Percentiles rank a stretch among this genome's conserved stretches.
phyloP scores from a whole-genome alignment of 179 eudicot species.

The Drosera spatulata region DNA sequence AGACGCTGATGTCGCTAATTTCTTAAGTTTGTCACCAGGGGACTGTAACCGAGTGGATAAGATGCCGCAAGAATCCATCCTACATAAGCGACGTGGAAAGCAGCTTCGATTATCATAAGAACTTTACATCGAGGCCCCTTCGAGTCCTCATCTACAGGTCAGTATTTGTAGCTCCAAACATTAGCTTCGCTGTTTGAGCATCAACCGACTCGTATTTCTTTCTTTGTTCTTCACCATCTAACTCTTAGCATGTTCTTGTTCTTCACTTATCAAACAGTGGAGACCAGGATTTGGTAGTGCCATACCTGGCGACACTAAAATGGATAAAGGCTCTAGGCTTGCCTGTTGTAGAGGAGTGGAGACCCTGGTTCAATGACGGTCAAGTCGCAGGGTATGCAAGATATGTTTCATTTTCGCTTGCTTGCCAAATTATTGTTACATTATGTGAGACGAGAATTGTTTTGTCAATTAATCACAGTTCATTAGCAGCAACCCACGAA shows the following conservation, averaged over 20 bases:
- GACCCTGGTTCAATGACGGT: constrained; percentile 1
- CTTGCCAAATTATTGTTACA: too few species aligned
- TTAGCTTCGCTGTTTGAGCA: neutral
- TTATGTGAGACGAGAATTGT: too few species aligned
- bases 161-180: neutral
- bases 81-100: neutral
- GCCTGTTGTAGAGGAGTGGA: neutral
- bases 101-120: neutral
- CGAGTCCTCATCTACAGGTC: neutral
- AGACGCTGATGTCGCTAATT: neutral
- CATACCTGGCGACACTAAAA: neutral
- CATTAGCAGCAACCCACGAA: too few species aligned
- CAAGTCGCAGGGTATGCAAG: constrained; percentile 5
- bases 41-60: neutral
- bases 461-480: too few species aligned
- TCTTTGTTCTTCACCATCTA: neutral
- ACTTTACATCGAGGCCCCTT: neutral
- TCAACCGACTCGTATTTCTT: neutral
- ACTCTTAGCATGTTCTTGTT: neutral
- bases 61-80: neutral
- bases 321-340: constrained; percentile 1
- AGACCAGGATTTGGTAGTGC: constrained; percentile 5
- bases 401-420: too few species aligned
- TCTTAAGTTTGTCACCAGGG: neutral
- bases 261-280: neutral